phyloP scores from a whole-genome alignment of 768 basidiomycete genomes.

The Pleurotus sapidus region DNA sequence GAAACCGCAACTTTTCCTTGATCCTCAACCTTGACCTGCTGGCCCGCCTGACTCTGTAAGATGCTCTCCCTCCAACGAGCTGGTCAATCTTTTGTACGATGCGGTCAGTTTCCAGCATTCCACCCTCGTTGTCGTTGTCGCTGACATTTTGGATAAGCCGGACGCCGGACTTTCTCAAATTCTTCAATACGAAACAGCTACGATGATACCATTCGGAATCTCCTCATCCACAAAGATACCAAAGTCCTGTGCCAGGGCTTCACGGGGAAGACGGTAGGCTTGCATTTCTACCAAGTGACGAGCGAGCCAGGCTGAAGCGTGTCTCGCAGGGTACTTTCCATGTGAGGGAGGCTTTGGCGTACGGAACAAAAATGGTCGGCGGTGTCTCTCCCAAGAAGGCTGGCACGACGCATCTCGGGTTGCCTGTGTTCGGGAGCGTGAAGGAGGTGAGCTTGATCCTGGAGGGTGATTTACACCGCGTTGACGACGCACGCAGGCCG shows the following conservation, averaged over 20 bases:
- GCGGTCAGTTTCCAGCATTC: slow-evolving; percentile 36
- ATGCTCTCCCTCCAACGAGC: slow-evolving; percentile 41
- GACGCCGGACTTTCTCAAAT: slow-evolving; percentile 79
- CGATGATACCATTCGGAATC: slow-evolving; percentile 87
- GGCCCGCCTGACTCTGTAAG: not conserved
- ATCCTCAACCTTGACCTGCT: not conserved
- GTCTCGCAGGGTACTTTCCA: slow-evolving; percentile 88
- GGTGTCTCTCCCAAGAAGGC: slow-evolving; percentile 97
- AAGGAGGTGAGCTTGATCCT: slow-evolving; percentile 62
- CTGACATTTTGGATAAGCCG: slow-evolving; percentile 33
- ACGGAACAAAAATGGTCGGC: slow-evolving; percentile 97
- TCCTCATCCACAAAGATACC: slow-evolving; percentile 92
- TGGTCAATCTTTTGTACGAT: slow-evolving; percentile 51
- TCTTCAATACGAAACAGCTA: slow-evolving; percentile 76
- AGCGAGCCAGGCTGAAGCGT: not conserved
- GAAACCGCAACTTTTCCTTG: not conserved
- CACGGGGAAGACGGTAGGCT: slow-evolving; percentile 90
- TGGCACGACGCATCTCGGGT: slow-evolving; percentile 90
- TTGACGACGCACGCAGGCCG: slow-evolving; percentile 56
- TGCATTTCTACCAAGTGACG: not conserved
- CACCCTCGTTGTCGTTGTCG: not conserved
- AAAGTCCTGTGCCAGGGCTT: slow-evolving; percentile 90
- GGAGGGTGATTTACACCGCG: not conserved
- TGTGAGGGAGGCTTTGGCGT: slow-evolving; percentile 87
- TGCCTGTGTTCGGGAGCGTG: slow-evolving; percentile 92